Conservation (phyloP, 768 basidiomycete genomes). For the Boletus reticulatus region DNA sequence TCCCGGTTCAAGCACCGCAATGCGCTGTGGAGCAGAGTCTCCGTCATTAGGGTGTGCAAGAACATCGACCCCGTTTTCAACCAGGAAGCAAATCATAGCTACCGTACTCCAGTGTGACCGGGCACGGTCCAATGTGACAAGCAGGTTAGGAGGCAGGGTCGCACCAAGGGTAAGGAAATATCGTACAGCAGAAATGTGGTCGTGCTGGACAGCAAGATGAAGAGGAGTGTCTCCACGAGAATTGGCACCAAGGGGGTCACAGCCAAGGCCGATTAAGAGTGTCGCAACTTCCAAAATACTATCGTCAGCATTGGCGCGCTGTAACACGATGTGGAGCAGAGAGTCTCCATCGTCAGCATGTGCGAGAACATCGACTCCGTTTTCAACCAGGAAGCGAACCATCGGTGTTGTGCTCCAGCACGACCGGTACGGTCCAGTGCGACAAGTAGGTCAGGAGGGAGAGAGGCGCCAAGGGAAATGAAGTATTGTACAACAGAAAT, state of each 20-base stretch:
- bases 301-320: background rate
- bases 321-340: background rate
- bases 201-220: background rate
- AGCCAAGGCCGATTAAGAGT: too few species aligned
- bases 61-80: background rate
- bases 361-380: background rate
- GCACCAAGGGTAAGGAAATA: background rate
- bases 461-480: background rate
- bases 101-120: too few species aligned
- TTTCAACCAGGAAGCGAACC: background rate
- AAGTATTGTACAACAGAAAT: background rate
- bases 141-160: background rate
- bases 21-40: background rate
- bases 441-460: background rate
- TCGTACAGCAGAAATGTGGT: background rate
- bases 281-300: too few species aligned
- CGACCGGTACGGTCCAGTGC: fast-evolving
- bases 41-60: background rate
- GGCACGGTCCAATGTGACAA: background rate
- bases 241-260: background rate
- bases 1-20: background rate
- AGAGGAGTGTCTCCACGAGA: background rate
- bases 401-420: background rate
- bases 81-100: background rate
- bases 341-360: background rate